A percentile compares a stretch with the other conserved stretches of the same genome.
phyloP scores from a whole-genome alignment of 2,329 filamentous ascomycete species.

The Fusarium sp. region DNA sequence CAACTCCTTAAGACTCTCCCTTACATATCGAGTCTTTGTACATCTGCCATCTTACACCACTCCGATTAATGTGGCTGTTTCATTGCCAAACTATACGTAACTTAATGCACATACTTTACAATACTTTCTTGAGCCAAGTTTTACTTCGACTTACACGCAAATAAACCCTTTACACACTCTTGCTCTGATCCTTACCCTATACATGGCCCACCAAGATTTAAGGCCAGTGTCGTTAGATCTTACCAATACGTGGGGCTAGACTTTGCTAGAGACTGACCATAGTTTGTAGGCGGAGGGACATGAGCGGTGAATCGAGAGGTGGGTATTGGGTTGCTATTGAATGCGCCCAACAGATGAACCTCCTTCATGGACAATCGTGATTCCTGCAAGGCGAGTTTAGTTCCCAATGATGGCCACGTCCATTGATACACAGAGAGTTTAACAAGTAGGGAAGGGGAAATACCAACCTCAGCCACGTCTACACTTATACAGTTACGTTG shows the following conservation, averaged over 20 bases:
- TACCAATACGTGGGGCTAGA: not conserved
- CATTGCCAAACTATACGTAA: not conserved
- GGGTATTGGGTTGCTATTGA: not conserved
- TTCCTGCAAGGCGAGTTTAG: not conserved
- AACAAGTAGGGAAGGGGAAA: not conserved
- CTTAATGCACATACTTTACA: not conserved
- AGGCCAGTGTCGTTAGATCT: not conserved
- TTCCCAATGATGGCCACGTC: not conserved
- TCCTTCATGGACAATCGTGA: not conserved
- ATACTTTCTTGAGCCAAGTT: not conserved
- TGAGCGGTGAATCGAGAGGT: not conserved
- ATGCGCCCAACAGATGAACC: not conserved
- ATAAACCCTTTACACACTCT: too few species aligned
- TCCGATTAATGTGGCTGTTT: not conserved
- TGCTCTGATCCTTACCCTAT: not conserved
- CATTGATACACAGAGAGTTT: not conserved
- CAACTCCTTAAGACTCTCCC: not conserved
- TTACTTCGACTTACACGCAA: not conserved
- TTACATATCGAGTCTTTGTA: not conserved
- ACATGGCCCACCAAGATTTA: not conserved
- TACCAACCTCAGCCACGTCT: not conserved
- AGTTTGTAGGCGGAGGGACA: not conserved
- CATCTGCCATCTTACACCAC: not conserved
- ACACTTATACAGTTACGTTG: not conserved
- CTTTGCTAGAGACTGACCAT: not conserved